Evolutionary conservation across 371 early-diverging fungal genomes (phyloP).

Genomic region (Mortierella sp.): DNA sequence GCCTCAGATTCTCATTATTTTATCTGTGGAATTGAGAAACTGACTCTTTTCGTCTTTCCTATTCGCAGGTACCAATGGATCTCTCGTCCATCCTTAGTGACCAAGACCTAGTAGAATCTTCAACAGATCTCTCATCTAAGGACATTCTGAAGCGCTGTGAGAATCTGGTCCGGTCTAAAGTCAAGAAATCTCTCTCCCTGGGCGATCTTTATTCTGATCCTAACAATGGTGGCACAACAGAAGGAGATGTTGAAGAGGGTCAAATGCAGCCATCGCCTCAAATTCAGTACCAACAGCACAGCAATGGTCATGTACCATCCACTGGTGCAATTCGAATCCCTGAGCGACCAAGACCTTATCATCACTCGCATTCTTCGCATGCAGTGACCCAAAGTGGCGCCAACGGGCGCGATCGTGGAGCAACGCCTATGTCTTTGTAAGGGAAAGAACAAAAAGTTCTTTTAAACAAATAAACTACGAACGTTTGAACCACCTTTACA

Average conservation of each 20-base stretch:
- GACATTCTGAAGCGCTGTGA: conserved; percentile 77
- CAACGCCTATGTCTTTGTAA: conserved; percentile 45
- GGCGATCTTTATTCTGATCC: conserved; percentile 42
- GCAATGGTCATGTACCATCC: conserved; percentile 8
- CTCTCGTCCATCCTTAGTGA: conserved; percentile 72
- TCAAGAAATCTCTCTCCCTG: conserved; percentile 57
- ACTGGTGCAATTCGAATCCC: conserved; percentile 29
- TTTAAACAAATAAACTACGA: not conserved
- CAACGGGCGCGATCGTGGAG: conserved; percentile 19
- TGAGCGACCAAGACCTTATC: conserved; percentile 41
- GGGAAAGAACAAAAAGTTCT: no score
- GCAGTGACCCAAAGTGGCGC: conserved; percentile 12
- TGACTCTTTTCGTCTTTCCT: not conserved
- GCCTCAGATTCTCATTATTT: not conserved
- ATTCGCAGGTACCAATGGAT: conserved; percentile 72
- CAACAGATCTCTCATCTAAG: conserved; percentile 69
- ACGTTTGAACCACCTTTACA: not conserved
- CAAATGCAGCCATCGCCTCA: conserved; percentile 5
- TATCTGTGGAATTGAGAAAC: not conserved
- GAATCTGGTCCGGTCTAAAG: conserved; percentile 61
- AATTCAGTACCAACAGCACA: conserved; percentile 12
- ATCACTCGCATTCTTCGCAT: conserved; percentile 42
- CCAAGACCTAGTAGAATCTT: conserved; percentile 67
- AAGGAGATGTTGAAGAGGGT: not conserved
- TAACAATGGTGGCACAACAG: conserved; percentile 1